Conservation (phyloP, 129 eudicot genomes). For the Lonicera japonica region DNA sequence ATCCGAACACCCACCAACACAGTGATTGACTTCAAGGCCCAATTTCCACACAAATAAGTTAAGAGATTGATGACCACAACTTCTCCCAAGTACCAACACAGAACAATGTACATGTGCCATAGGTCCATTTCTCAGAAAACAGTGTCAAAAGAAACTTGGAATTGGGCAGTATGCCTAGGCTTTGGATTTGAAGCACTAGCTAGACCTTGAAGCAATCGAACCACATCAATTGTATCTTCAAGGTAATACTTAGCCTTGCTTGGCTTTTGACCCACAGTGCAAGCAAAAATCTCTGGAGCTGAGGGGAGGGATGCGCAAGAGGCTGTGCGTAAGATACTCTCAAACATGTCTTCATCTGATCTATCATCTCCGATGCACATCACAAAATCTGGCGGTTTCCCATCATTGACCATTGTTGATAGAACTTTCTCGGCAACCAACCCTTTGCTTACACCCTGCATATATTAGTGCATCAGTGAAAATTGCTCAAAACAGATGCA, state of each 20-base stretch:
- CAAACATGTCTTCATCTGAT: constrained; percentile 90
- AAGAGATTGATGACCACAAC: constrained; percentile 4
- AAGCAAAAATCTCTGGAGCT: constrained; percentile 52
- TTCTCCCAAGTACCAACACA: too few species aligned
- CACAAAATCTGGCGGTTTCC: constrained; percentile 59
- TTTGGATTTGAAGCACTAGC: constrained; percentile 65
- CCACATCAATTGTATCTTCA: constrained; percentile 65
- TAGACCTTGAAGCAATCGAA: constrained; percentile 50
- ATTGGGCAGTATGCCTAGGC: constrained; percentile 37
- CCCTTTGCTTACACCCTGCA: constrained; percentile 85
- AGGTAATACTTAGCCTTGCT: constrained; percentile 89
- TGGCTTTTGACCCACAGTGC: constrained; percentile 91
- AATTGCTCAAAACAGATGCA: neutral
- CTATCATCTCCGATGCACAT: constrained; percentile 83
- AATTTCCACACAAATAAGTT: constrained; percentile 7
- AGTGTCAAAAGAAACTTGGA: constrained; percentile 53
- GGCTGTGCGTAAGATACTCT: constrained; percentile 41
- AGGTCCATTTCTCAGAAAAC: constrained; percentile 18
- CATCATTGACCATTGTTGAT: constrained; percentile 42
- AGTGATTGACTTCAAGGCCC: neutral
- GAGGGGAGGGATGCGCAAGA: constrained; percentile 23
- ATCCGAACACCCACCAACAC: neutral
- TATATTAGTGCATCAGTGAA: neutral
- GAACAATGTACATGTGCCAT: too few species aligned
- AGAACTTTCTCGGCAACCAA: constrained; percentile 60